These are phyloP conservation scores for Phytophthora hybrid DNA, from an alignment of 352 stramenopile species.

Conservation along the genomic window DNA sequence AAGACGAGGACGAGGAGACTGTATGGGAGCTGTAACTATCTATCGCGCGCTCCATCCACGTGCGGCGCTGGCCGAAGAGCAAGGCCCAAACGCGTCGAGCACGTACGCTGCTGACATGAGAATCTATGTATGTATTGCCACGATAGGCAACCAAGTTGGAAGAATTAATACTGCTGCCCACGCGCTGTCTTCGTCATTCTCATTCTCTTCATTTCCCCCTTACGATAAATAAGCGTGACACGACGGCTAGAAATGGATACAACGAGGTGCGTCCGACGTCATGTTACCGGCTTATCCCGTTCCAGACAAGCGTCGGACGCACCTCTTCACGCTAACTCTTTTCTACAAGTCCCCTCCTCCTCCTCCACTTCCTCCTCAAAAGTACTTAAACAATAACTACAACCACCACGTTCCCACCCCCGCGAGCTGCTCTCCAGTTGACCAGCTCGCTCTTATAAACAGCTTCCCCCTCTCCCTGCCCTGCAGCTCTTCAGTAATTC, in stretches of 20 bases:
- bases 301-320: constrained; percentile 9
- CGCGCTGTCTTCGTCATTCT: not conserved
- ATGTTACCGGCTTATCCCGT: constrained; percentile 21
- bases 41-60: constrained; percentile 7
- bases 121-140: constrained; percentile 23
- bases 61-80: constrained; percentile 1
- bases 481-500: constrained; percentile 54
- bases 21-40: constrained; percentile 46
- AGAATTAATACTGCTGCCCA: not conserved
- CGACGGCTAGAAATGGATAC: constrained; percentile 15
- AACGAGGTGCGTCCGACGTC: constrained; percentile 7
- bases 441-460: constrained; percentile 15
- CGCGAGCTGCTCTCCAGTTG: not conserved
- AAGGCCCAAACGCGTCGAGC: not conserved
- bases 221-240: constrained; percentile 28
- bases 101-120: constrained; percentile 2
- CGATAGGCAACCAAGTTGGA: not conserved
- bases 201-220: constrained; percentile 10
- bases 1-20: constrained; percentile 36
- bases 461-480: not conserved
- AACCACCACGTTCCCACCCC: not conserved
- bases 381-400: constrained; percentile 38
- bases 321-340: constrained; percentile 18
- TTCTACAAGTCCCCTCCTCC: constrained; percentile 27
- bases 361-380: constrained; percentile 1